Evolutionary conservation across 1,284 basidiomycete species (phyloP), one percentile per base, ranked within the genome.

Genomic region (Ceratobasidium sp.): DNA sequence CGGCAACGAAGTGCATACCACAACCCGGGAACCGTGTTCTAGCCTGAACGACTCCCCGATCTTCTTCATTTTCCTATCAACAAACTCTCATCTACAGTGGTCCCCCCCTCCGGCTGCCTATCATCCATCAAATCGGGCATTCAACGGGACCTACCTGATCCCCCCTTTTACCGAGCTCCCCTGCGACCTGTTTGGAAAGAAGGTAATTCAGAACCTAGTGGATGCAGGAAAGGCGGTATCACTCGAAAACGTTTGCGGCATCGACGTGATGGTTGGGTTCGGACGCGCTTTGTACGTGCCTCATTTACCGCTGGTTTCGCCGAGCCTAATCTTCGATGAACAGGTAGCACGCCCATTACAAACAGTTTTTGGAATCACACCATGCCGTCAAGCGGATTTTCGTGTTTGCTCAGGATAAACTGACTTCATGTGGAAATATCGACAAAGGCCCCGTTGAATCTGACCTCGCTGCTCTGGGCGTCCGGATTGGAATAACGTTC

Each of bases 21-120:
- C 20, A 58, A 58, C 56, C 56, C 45, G 10, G 56, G 56, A 17
- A 47, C 27, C 27, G 35, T 25, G 20, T 17, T 58, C 56, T 6
- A 25, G 3, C 3, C 27, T 58, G 20, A 12, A 6, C n/a, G 20
- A 32, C 25, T n/a, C 2, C 27, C 6, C 20, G 15, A 13, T 47
- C 6, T 58, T 58, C n/a, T 58, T 58, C 31, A 58, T 58, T 32
- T 58, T 58, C n/a, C 10, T 58, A 31, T 58, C 42, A 27, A 47
- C 56, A 5, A 47, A 47, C 42, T 47, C 56, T 12, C 40, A n/a
- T n/a, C 2, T 47, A 17, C 15, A 45, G 22, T 3, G 22, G 4
- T 58, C 45, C 20, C 40, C 56, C 32, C 56, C 56, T 4, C 40
- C 42, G 8, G 40, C 56, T 10, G 32, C 22, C 25, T 12, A 8